Evolutionary conservation across 2,329 filamentous ascomycete genomes (phyloP), one percentile per base, ranked within the genome.

Genomic region (Juglanconis oblonga): DNA sequence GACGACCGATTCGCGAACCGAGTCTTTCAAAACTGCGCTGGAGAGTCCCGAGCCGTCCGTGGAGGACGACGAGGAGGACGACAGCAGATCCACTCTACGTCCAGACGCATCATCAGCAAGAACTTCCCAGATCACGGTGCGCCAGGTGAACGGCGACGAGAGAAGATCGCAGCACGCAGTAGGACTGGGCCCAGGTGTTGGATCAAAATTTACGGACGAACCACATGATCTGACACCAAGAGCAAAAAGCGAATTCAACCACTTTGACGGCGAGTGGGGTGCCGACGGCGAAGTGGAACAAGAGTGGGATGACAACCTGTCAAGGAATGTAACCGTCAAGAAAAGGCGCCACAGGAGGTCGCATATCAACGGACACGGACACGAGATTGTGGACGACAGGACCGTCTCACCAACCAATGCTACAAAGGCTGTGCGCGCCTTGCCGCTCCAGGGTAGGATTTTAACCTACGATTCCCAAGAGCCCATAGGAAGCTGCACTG

Each of bases 1-100:
- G 6, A 87, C 80, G 6, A 79, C 78, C 1, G 87, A 85, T 55
- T 86, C 83, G n/a, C 81, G 81, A 44, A 81, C 86, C 29, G 87
- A 88, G 56, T 92, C 89, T 1, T 92, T 91, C 68, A 86, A 77
- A 65, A 92, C 90, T 2, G 89, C 89, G 4, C 80, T 78, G 44
- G 89, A 92, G 72, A 82, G 83, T 49, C 81, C 83, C 1, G 80
- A 80, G 17, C 84, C 84, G 1, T 88, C 87, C 24, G 44, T 24
- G 9, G 45, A 48, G 45, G 45, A 31, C 9, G 45, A 48, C 8
- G 85, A 86, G 35, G 87, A 89, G 56, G 81, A 83, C 62, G 77
- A 80, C 59, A 72, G 71, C 45, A 76, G 68, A 58, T 74, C 76
- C 13, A 78, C 78, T 3, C 65, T 78, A 31, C 74, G 77, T 32